Base-by-base conservation (phyloP, 2,329 filamentous ascomycete species). In the Cordyceps farinosa region DNA sequence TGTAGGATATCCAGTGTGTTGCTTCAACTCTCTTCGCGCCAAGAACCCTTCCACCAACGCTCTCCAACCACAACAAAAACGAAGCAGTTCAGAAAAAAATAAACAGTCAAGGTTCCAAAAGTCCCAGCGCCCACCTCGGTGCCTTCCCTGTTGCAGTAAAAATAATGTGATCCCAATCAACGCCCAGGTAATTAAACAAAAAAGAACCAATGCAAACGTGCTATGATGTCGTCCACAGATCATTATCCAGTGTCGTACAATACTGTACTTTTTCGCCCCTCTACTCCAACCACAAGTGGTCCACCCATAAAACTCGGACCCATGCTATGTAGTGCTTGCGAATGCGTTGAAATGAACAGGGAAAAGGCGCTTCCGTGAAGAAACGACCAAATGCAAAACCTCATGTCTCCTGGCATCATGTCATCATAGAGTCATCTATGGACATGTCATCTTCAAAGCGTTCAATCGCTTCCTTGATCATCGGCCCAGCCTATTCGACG, bases 401-500 rank as follows among this genome's bases (percentile, higher is more conserved):
- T 64, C 65, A 67, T 67, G 67, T 60, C 64, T 70, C 69, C 65
- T 74, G 70, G 68, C 65, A 67, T 83, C 76, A 85, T 77, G 77
- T 78, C 76, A 85, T 85, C 81, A 87, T 86, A 65, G 84, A 86
- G 73, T 87, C 85, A 66, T 87, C 84, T 75, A 90, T 87, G 63
- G 87, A 84, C 64, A 90, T 87, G 65, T 91, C 89, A 63, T 92
- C 89, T 70, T 96, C 92, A 64, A 98, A 84, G 69, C 88, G 89
- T 79, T 98, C 94, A 79, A 99, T 97, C 22, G 92, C 92, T 74
- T 97, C 92, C 77, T 98, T 99, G 77, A 99, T 97, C 75, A 92
- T 90, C 66, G 91, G 89, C 67, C 91, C 92, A 70, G 94, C 92
- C 93, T 97, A 68, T 61, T 27, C 8, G 9, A 36, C 45, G 8